Evolutionary conservation across 208 protist species (phyloP), one percentile per base, ranked within the genome.

Genomic region (Acanthamoeba triangularis): DNA sequence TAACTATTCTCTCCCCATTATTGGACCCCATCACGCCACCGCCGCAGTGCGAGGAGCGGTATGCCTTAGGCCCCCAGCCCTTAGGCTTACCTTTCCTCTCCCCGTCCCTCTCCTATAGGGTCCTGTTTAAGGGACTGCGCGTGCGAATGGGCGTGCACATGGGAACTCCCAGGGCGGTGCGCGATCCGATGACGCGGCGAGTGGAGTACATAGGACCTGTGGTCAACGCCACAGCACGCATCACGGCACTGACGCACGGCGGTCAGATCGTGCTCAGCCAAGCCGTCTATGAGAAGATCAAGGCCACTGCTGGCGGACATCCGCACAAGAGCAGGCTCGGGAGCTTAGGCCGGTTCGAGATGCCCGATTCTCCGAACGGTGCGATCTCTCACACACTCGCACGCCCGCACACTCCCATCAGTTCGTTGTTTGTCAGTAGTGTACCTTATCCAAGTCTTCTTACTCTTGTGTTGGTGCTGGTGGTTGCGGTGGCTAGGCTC

Each of bases 161-260:
- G 7, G 82, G 82, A 1, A 18, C 54, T 3, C 44, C 47, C 16
- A 3, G 47, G 20, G 25, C 18, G 28, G 37, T 90, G 3, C 82
- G 82, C 47, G 82, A 90, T 90, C 82, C 82, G 6, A 49, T 90
- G 7, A 63, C 82, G 28, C 37, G 82, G 0, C 47, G 82, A 10
- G 30, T 90, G 30, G 82, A 90, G 44, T 90, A 90, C 54, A 90
- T 90, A 13, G 82, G 82, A 23, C 82, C 82, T 1, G 18, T 41
- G 37, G 82, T 90, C 33, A 56, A 90, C 47, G 30, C 33, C 16
- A 4, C 82, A 14, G 82, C 82, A 0, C 47, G 82, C 3, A 49
- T 90, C 47, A 90, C 82, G 0, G 47, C 82, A 0, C 82, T 90
- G 5, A 61, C 82, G 23, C 44, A 90, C 30, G 82, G 82, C 6